Evolutionary conservation across 73 alveolate species (phyloP), one percentile per base, ranked within the genome.

Genomic region (Urostyla sp.): DNA sequence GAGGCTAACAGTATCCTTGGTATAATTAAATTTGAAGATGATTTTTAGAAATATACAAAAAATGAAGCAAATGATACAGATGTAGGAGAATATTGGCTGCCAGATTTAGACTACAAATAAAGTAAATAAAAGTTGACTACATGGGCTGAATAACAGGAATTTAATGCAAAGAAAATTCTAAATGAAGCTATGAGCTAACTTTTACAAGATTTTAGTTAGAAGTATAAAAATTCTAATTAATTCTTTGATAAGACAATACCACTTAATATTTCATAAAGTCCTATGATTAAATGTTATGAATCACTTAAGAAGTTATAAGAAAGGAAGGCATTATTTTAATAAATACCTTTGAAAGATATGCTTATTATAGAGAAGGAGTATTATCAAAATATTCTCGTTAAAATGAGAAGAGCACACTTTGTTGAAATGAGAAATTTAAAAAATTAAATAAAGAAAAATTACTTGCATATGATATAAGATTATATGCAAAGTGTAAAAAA

Each of bases 21-120:
- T 2, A 18, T 63, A 1, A 46, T 45, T 6, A 31, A 34, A 43
- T 37, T 63, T 21, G 2, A 8, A 20, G n/a, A 63, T 16, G 20
- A 63, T 43, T 63, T 63, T 43, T 44, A 63, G 44, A 5, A 38
- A 24, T 57, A 63, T 43, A 24, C 37, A 27, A 1, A 37, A 20
- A 63, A 63, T 38, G 79, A 63, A 21, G 79, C 61, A n/a, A 60
- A 63, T 23, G 79, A 63, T 38, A 43, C 79, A 43, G 79, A 63
- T 38, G 6, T 63, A 10, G 79, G 44, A 3, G 31, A 63, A 32
- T 63, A 43, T 63, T 63, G 79, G 79, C 23, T 43, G 27, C 79
- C 79, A 13, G 3, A 43, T 24, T 13, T 5, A 4, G 7, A 63
- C 20, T 16, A 38, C 15, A 40, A 40, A 38, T 46, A 63, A 63